These are phyloP conservation scores for Metschnikowia dekortorum DNA, from an alignment of 805 yeast species.

Conservation along the genomic window DNA sequence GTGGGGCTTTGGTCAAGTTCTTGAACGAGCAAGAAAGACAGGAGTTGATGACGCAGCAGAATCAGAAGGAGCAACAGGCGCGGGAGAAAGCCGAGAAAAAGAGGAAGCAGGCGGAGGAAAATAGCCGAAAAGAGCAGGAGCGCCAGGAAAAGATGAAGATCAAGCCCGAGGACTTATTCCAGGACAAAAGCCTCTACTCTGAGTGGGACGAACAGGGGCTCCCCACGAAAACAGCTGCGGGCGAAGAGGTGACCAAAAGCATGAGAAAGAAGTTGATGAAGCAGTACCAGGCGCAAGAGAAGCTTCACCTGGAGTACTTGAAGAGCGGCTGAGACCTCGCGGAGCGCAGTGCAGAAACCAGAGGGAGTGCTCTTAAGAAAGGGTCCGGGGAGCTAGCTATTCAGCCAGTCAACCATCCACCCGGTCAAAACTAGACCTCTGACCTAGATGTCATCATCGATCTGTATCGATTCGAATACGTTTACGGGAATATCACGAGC, in stretches of 20 bases:
- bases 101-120: constrained; percentile 43
- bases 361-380: no score
- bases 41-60: constrained; percentile 53
- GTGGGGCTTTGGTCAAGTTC: constrained; percentile 81
- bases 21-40: constrained; percentile 63
- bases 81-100: constrained; percentile 57
- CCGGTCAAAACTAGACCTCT: no score
- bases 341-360: no score
- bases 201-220: constrained; percentile 85
- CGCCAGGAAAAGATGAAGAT: constrained; percentile 62
- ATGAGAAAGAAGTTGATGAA: constrained; percentile 77
- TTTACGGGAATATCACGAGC: no score
- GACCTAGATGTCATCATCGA: no score
- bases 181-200: constrained; percentile 47
- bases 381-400: no score
- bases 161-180: constrained; percentile 72
- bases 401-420: no score
- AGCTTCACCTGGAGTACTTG: constrained; percentile 67
- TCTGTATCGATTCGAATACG: no score
- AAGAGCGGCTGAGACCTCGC: background rate
- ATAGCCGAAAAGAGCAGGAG: constrained; percentile 61
- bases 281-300: constrained; percentile 74
- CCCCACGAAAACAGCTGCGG: constrained; percentile 71
- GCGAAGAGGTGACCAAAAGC: constrained; percentile 83
- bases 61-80: constrained; percentile 52